Evolutionary conservation across 495 filamentous ascomycete genomes (phyloP).

Genomic region (Cercophora newfieldiana): DNA sequence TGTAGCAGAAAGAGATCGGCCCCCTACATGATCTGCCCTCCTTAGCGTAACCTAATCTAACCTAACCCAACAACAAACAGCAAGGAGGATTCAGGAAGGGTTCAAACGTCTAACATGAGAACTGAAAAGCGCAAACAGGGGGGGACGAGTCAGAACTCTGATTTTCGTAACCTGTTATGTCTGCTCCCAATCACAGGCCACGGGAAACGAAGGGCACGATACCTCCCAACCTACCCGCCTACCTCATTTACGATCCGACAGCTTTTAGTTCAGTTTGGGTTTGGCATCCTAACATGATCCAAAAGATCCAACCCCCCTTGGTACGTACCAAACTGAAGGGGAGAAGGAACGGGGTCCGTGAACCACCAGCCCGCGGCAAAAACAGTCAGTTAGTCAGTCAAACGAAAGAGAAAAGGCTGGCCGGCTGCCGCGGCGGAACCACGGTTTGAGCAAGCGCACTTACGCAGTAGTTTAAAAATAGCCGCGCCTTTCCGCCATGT

Average conservation of each 20-base stretch:
- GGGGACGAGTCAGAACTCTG: neutral
- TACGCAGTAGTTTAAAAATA: neutral
- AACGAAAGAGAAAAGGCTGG: neutral
- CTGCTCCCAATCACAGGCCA: too few relatives aligned
- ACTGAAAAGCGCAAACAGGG: neutral
- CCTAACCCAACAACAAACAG: neutral
- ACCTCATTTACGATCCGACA: too few relatives aligned
- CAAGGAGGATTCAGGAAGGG: neutral
- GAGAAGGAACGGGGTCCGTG: neutral
- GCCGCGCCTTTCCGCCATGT: neutral
- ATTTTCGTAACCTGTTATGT: too few relatives aligned
- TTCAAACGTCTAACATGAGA: too few relatives aligned
- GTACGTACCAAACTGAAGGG: neutral
- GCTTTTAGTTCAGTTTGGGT: too few relatives aligned
- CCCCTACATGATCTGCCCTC: neutral
- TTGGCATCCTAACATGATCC: too few relatives aligned
- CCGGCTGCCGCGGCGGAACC: neutral
- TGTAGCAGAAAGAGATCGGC: neutral
- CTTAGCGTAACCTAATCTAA: neutral
- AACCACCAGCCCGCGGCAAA: neutral
- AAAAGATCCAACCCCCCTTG: neutral
- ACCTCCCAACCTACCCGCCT: too few relatives aligned
- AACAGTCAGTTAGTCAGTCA: neutral
- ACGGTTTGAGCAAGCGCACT: neutral
- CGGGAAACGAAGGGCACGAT: too few relatives aligned